phyloP scores from a whole-genome alignment of 2,329 filamentous ascomycete genomes.

The Cryphonectria nitschkei region DNA sequence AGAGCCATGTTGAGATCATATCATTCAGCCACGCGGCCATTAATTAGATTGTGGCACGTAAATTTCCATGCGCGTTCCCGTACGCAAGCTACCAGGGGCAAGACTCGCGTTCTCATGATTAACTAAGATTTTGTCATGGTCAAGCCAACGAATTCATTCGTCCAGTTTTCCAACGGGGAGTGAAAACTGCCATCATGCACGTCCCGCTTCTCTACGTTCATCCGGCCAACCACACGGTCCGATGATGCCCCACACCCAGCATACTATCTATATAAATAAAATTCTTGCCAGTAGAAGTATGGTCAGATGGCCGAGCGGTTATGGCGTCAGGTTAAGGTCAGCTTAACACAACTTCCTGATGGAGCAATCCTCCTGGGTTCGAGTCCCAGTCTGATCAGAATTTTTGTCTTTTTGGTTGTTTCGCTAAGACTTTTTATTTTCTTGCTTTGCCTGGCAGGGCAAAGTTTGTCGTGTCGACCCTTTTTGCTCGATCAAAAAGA shows the following conservation, averaged over 20 bases:
- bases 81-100: too few relatives aligned
- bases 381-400: slow-evolving; percentile 1
- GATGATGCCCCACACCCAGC: not conserved
- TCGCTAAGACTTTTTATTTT: not conserved
- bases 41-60: too few relatives aligned
- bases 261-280: not conserved
- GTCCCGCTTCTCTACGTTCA: not conserved
- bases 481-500: too few relatives aligned
- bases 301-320: slow-evolving; percentile 11
- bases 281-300: accelerated
- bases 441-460: not conserved
- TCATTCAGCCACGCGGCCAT: too few relatives aligned
- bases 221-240: not conserved
- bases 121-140: too few relatives aligned
- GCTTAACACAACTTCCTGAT: slow-evolving; percentile 9
- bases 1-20: too few relatives aligned
- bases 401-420: not conserved
- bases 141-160: too few relatives aligned
- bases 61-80: too few relatives aligned
- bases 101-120: too few relatives aligned
- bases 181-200: not conserved
- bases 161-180: too few relatives aligned
- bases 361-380: slow-evolving; percentile 13
- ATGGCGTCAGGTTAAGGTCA: slow-evolving; percentile 13
- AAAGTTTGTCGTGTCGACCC: not conserved